Evolutionary conservation across 169 alveolate species (phyloP).

Genomic region (Cryptosporidium ubiquitum): DNA sequence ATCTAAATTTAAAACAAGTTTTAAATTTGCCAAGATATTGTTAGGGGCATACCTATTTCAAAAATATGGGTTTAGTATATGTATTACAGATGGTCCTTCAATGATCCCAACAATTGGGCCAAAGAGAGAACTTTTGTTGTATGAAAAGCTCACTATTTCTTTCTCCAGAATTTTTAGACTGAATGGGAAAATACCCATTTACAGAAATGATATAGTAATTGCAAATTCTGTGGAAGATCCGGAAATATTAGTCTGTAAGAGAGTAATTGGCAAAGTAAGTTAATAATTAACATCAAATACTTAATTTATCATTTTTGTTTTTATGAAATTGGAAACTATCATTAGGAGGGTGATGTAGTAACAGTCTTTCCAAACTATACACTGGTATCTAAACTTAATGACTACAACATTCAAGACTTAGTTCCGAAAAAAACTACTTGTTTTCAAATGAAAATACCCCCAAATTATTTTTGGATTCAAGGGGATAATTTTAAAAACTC

Average conservation of each 20-base stretch:
- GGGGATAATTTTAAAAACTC: conserved; percentile 51
- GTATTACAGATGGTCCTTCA: conserved; percentile 63
- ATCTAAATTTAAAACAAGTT: neutral
- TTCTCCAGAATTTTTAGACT: neutral
- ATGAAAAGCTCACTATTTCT: conserved; percentile 27
- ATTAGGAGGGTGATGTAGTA: conserved; percentile 54
- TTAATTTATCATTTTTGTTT: neutral
- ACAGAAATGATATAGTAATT: conserved; percentile 37
- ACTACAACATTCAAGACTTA: neutral
- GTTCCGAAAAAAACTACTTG: neutral
- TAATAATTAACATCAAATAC: neutral
- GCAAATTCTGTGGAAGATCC: conserved; percentile 61
- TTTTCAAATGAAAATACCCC: conserved; percentile 1
- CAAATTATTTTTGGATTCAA: conserved; percentile 45
- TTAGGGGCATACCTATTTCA: conserved; percentile 18
- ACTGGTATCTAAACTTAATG: conserved; percentile 16
- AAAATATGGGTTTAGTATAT: conserved; percentile 20
- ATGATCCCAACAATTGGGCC: conserved; percentile 73
- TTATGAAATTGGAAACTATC: neutral
- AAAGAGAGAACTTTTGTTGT: conserved; percentile 27
- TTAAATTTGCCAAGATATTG: conserved; percentile 10
- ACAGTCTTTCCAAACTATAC: conserved; percentile 42
- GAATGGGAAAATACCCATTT: neutral
- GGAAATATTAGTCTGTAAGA: conserved; percentile 42
- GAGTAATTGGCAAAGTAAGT: conserved; percentile 63